Base-by-base conservation (phyloP, 768 basidiomycete species). In the Tricholoma matsutake region DNA sequence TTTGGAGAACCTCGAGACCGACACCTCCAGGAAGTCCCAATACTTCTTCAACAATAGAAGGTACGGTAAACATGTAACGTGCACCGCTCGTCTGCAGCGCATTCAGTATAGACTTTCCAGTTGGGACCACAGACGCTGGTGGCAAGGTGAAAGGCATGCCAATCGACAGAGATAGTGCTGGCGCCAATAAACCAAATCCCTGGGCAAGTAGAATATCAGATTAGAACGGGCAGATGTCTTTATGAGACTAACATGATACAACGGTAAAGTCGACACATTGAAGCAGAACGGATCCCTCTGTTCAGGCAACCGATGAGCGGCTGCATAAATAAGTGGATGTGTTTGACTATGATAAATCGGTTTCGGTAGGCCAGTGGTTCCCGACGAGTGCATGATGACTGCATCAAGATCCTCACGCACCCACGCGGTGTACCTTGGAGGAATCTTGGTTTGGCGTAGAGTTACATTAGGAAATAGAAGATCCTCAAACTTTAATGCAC, bases 331-430 rank as follows among this genome's bases (percentile, higher is more conserved):
- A 10, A 79, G 70, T 6, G 72, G 61, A 51, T 73, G 78, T 0
- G 71, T 67, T 39, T 75, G 75, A 6, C 72, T 67, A 39, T 76
- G 75, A 51, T 64, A 71, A 29, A 83, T 77, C 1, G 80, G 74
- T 65, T 83, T 83, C 1, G 81, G 81, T 37, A 80, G 70, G n/a
- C 80, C 82, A 2, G 80, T 81, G 5, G 81, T 82, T 11, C 81
- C 82, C 3, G 79, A 82, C 0, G 81, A 80, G 61, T 83, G 82
- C 56, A 83, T 63, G n/a, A 82, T 79, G 14, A 81, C 57, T 0
- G 76, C 76, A 14, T 78, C 75, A 1, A 73, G 64, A 59, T 79
- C 77, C 22, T 69, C 57, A 8, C 71, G 68, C 4, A 54, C 51
- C 57, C 64, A 69, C 4, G 61, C 56, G 1, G 54, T 61, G 45